Evolutionary conservation across 1,139 yeast species (phyloP), one percentile per base, ranked within the genome.

Genomic region (Saccharomycopsis crataegensis): DNA sequence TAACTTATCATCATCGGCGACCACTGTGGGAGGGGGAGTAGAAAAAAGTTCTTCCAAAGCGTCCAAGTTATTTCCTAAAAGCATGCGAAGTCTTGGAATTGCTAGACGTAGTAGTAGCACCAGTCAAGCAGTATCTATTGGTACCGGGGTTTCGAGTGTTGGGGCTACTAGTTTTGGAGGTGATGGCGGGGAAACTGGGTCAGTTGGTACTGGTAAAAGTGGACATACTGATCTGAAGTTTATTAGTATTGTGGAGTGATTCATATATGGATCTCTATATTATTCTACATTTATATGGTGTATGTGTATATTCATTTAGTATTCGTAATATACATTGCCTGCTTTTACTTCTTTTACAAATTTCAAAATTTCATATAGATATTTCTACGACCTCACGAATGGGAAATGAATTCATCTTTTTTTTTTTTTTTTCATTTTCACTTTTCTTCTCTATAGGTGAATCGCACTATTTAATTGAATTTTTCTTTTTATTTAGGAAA

Each of bases 21-120:
- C 28, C 4, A 22, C 28, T 22, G 28, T 22, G 2, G 28, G 28
- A 22, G 28, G 28, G 4, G 28, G 28, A 22, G 2, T 22, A 4
- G 28, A 22, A 22, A 22, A 22, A 22, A 49, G 17, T 6, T 22
- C 46, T 12, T 43, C 50, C 8, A 56, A 49, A 32, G 40, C 57
- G 2, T 49, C 56, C 8, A 56, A 56, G 38, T 49, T 54, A 17
- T 51, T 56, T n/a, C 57, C 58, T 32, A 56, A 56, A 41, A 44
- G 53, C n/a, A 56, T 56, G 58, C 32, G 57, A 32, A 49, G 54
- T 12, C 50, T 56, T 14, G 53, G 57, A 8, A 51, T 56, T 17
- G 36, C 57, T 8, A 34, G 58, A 32, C 41, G 55, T 40, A 48
- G 49, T 22, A 42, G 41, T 34, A 33, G 6, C 16, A 33, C 41